Conservation (phyloP, 1,139 yeast species). For the Taphrina wiesneri region DNA sequence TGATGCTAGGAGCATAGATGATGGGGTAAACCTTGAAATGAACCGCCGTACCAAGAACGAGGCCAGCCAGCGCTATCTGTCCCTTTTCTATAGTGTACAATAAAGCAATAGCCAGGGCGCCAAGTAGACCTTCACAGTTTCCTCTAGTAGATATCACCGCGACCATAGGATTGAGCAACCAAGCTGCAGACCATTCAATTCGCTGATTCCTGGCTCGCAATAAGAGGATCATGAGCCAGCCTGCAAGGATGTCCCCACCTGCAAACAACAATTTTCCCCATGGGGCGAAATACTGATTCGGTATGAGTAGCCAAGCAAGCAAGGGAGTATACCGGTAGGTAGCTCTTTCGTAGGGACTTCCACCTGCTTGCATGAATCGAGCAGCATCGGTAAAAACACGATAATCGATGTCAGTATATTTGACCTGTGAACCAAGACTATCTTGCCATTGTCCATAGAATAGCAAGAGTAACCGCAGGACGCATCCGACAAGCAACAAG, state of each 20-base stretch:
- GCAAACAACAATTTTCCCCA: constrained; percentile 76
- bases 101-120: constrained; percentile 69
- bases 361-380: constrained; percentile 60
- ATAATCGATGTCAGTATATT: constrained; percentile 92
- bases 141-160: constrained; percentile 91
- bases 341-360: constrained; percentile 77
- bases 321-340: constrained; percentile 93
- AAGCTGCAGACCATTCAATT: constrained; percentile 57
- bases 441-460: constrained; percentile 89
- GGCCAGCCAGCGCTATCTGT: constrained; percentile 56
- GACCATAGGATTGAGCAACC: constrained; percentile 96
- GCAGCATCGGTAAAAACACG: constrained; percentile 93
- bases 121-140: constrained; percentile 84
- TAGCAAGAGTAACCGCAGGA: constrained; percentile 65
- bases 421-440: constrained; percentile 63
- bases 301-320: constrained; percentile 76
- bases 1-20: constrained; percentile 67
- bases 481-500: constrained; percentile 22
- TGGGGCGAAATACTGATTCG: constrained; percentile 53
- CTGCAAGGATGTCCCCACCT: constrained; percentile 76
- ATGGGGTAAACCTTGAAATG: constrained; percentile 92
- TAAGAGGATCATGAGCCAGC: constrained; percentile 59
- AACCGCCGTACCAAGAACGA: constrained; percentile 69
- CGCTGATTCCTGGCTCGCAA: constrained; percentile 47
- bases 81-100: constrained; percentile 53